Evolutionary conservation across 371 early-diverging fungal genomes (phyloP).

Genomic region (Mortierella sp.): DNA sequence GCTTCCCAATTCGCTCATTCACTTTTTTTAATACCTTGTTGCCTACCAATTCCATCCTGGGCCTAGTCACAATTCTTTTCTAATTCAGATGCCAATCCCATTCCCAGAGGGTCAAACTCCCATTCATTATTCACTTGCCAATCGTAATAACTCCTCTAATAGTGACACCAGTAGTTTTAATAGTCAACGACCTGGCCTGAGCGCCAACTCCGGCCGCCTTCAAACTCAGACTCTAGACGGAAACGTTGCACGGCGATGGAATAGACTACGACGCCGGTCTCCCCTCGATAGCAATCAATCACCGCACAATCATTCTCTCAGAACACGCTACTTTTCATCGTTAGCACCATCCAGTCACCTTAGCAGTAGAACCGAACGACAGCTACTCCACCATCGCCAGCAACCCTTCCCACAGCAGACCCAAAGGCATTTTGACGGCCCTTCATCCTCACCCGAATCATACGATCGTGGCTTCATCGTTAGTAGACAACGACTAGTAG

Average conservation of each 20-base stretch:
- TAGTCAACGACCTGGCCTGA: constrained; percentile 8
- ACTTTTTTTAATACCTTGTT: background rate
- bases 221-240: constrained; percentile 12
- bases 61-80: background rate
- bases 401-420: background rate
- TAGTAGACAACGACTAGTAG: background rate
- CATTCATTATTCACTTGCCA: background rate
- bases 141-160: background rate
- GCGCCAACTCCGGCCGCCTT: background rate
- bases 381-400: constrained; percentile 10
- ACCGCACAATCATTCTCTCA: constrained; percentile 28
- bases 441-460: background rate
- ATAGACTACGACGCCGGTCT: constrained; percentile 42
- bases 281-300: constrained; percentile 14
- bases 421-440: background rate
- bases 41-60: background rate
- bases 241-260: constrained; percentile 19
- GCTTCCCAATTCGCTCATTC: background rate
- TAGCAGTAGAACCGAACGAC: constrained; percentile 5
- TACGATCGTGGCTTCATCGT: constrained; percentile 1
- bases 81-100: constrained; percentile 27
- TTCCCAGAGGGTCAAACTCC: constrained; percentile 8
- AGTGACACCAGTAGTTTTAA: background rate
- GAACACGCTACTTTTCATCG: constrained; percentile 32
- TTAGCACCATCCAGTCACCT: constrained; percentile 5